Conservation (phyloP, 2,329 filamentous ascomycete species). For the Aspergillus neoniger region DNA sequence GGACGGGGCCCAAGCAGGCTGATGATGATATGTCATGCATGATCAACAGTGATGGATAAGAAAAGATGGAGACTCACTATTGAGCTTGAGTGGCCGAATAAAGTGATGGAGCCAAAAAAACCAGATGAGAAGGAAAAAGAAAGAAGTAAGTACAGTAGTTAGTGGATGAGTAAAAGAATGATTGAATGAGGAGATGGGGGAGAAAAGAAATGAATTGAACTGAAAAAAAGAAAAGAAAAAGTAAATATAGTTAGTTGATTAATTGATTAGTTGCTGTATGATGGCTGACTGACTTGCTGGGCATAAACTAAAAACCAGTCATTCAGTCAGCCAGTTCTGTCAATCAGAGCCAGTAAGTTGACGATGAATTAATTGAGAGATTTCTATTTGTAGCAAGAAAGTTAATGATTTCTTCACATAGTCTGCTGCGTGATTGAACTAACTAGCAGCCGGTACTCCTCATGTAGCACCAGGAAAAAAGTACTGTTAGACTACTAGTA, state of each 20-base stretch:
- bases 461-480: too few species aligned
- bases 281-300: too few species aligned
- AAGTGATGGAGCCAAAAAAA: slow-evolving; percentile 1
- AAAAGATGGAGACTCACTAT: slow-evolving; percentile 4
- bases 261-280: too few species aligned
- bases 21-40: slow-evolving; percentile 29
- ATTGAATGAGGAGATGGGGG: not conserved
- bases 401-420: too few species aligned
- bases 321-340: not conserved
- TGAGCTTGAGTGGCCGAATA: not conserved
- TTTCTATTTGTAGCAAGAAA: too few species aligned
- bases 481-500: too few species aligned
- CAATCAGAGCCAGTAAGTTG: not conserved
- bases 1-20: slow-evolving; percentile 2
- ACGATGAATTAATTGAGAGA: not conserved
- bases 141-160: not conserved
- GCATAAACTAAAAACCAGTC: not conserved
- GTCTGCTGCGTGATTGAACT: not conserved
- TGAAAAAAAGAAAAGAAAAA: not conserved
- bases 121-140: not conserved
- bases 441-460: not conserved
- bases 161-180: not conserved
- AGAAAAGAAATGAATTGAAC: not conserved
- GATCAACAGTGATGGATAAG: slow-evolving; percentile 19
- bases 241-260: not conserved